Evolutionary conservation across 805 yeast species (phyloP).

Genomic region (Komagataella populi): DNA sequence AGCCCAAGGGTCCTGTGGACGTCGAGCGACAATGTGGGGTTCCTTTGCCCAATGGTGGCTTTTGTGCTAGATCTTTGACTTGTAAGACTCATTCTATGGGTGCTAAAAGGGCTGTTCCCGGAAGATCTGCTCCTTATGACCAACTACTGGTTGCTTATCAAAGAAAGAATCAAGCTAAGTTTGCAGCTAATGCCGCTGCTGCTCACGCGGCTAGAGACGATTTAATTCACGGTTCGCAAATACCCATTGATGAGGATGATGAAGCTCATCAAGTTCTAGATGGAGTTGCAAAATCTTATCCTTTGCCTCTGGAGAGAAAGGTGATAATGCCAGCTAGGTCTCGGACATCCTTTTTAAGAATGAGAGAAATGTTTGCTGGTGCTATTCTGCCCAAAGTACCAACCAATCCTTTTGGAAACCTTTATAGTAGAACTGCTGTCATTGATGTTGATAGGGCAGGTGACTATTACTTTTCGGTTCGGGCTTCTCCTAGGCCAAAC

Average conservation of each 20-base stretch:
- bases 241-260: slow-evolving; percentile 70
- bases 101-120: slow-evolving; percentile 89
- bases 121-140: slow-evolving; percentile 89
- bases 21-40: slow-evolving; percentile 96
- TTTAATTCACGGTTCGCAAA: slow-evolving; percentile 30
- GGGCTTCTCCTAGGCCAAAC: slow-evolving; percentile 30
- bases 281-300: slow-evolving; percentile 71
- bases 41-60: slow-evolving; percentile 83
- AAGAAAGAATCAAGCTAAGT: slow-evolving; percentile 80
- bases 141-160: slow-evolving; percentile 79
- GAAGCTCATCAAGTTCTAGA: slow-evolving; percentile 86
- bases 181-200: slow-evolving; percentile 71
- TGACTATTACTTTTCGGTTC: slow-evolving; percentile 42
- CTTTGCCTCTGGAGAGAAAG: slow-evolving; percentile 73
- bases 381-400: slow-evolving; percentile 57
- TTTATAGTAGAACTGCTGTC: slow-evolving; percentile 69
- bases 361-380: slow-evolving; percentile 90
- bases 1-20: slow-evolving; percentile 74
- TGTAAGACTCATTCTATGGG: slow-evolving; percentile 99
- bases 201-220: slow-evolving; percentile 68
- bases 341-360: slow-evolving; percentile 63
- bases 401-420: slow-evolving; percentile 53
- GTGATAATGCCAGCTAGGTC: slow-evolving; percentile 56
- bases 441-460: slow-evolving; percentile 61
- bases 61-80: slow-evolving; percentile 89